Evolutionary conservation across 225 moss, liverwort and hornwort species (phyloP).

Genomic region (Takakia lepidozioides): DNA sequence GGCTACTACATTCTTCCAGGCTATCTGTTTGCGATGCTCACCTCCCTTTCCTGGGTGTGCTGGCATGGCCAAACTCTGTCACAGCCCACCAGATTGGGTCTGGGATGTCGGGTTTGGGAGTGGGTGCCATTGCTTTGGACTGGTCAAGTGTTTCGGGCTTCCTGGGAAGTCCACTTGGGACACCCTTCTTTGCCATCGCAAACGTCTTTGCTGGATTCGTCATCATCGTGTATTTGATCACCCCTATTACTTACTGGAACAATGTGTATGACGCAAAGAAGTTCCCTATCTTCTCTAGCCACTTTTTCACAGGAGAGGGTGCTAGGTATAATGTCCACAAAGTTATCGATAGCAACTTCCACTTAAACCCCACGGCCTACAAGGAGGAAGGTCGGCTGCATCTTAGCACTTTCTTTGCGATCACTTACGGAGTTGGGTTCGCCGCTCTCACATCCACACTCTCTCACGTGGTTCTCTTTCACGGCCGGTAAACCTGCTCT

Average conservation of each 20-base stretch:
- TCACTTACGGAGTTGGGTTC: slow-evolving; percentile 43
- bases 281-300: slow-evolving; percentile 44
- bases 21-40: slow-evolving; percentile 39
- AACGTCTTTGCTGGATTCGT: slow-evolving; percentile 32
- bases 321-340: slow-evolving; percentile 18
- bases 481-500: slow-evolving; percentile 23
- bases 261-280: slow-evolving; percentile 33
- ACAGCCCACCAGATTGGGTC: slow-evolving; percentile 41
- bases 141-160: slow-evolving; percentile 30
- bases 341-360: slow-evolving; percentile 30
- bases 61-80: slow-evolving; percentile 41
- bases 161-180: slow-evolving; percentile 29
- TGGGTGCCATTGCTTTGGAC: slow-evolving; percentile 32
- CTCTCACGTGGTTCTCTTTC: slow-evolving; percentile 36
- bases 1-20: slow-evolving; percentile 37
- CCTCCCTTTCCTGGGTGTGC: slow-evolving; percentile 53
- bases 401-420: slow-evolving; percentile 37
- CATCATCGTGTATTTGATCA: slow-evolving; percentile 27
- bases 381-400: slow-evolving; percentile 26
- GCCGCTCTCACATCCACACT: slow-evolving; percentile 33
- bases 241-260: slow-evolving; percentile 23
- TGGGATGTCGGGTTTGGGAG: slow-evolving; percentile 27
- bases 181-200: slow-evolving; percentile 34
- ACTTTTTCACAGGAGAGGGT: slow-evolving; percentile 25
- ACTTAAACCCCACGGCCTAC: slow-evolving; percentile 20